These are phyloP conservation scores for Fusarium staphyleae DNA, from an alignment of 2,329 filamentous ascomycete genomes.

Conservation along the genomic window DNA sequence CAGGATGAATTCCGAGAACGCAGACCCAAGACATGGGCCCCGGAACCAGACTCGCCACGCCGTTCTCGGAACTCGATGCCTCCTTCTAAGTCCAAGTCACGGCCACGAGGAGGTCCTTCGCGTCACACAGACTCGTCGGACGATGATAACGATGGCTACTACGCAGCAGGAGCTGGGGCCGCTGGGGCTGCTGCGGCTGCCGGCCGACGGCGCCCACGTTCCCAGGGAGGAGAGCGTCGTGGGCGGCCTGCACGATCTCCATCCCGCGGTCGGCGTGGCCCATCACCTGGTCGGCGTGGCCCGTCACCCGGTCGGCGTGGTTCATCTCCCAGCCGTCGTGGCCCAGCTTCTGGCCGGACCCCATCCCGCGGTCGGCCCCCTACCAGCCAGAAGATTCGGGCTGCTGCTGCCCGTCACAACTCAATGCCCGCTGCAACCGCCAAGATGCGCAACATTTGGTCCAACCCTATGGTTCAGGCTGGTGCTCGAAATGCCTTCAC, in stretches of 20 bases:
- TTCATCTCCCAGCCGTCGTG: too few species aligned
- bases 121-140: constrained; percentile 23
- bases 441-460: constrained; percentile 42
- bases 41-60: constrained; percentile 24
- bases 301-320: too few species aligned
- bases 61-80: constrained; percentile 25
- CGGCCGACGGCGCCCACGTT: constrained; percentile 33
- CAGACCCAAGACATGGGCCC: constrained; percentile 3
- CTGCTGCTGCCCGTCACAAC: constrained; percentile 38
- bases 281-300: neutral
- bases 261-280: neutral
- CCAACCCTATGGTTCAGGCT: constrained; percentile 49
- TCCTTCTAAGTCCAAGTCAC: constrained; percentile 23
- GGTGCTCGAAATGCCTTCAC: constrained; percentile 56
- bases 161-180: constrained; percentile 6
- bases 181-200: constrained; percentile 13
- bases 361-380: constrained; percentile 35
- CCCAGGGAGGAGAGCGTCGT: constrained; percentile 32
- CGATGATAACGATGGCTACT: constrained; percentile 29
- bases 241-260: constrained; percentile 26
- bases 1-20: constrained; percentile 13
- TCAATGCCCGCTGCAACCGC: constrained; percentile 45
- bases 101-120: constrained; percentile 21
- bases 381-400: constrained; percentile 23
- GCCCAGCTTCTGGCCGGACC: too few species aligned